Evolutionary conservation across 2,329 filamentous ascomycete species (phyloP).

Genomic region (Lecanicillium sp.): DNA sequence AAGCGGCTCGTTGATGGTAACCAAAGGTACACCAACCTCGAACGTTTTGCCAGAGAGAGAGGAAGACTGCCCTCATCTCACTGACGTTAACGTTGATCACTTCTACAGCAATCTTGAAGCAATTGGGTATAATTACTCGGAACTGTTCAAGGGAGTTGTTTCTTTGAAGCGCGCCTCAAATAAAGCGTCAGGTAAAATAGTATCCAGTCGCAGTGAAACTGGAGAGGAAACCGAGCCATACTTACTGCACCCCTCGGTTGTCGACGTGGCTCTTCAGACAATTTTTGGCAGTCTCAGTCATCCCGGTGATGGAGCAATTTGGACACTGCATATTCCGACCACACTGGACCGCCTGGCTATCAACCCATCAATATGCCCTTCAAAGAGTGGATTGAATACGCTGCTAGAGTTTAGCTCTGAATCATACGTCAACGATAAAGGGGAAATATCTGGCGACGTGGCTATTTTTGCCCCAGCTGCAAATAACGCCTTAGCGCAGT

Average conservation of each 20-base stretch:
- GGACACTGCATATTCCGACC: conserved; percentile 21
- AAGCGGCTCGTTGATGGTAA: conserved; percentile 9
- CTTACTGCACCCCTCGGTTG: conserved; percentile 23
- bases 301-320: conserved; percentile 24
- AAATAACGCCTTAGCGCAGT: conserved; percentile 4
- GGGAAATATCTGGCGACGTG: conserved; percentile 6
- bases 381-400: conserved; percentile 7
- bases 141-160: conserved; percentile 12
- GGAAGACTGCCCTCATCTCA: too few species aligned
- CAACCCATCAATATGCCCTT: conserved; percentile 7
- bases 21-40: conserved; percentile 9
- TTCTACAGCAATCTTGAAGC: conserved; percentile 14
- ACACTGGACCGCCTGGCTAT: conserved; percentile 14
- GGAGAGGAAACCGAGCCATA: conserved; percentile 7
- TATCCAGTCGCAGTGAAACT: conserved; percentile 8
- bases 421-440: conserved; percentile 6
- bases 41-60: conserved; percentile 6
- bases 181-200: conserved; percentile 8
- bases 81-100: conserved; percentile 10
- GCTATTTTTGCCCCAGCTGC: conserved; percentile 7
- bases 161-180: conserved; percentile 9
- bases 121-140: conserved; percentile 15
- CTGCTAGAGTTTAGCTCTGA: conserved; percentile 7
- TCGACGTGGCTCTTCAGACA: conserved; percentile 28
- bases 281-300: conserved; percentile 22